Base-by-base conservation (phyloP, 192 early-diverging fungal species). In the Podila minutissima region DNA sequence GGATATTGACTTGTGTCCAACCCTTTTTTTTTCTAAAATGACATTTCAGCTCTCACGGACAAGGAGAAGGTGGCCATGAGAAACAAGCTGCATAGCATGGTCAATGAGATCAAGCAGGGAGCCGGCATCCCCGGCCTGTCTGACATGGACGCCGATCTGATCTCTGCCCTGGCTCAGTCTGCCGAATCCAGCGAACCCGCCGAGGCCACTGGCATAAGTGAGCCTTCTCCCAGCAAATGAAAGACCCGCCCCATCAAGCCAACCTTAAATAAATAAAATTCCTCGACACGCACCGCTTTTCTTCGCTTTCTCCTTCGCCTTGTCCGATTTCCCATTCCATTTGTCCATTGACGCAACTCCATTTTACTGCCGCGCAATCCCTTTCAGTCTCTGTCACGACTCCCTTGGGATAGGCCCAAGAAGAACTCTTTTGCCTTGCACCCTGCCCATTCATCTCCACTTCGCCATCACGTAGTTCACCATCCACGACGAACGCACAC, bases 31-130 rank as follows among this genome's bases (percentile, higher is more conserved):
- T 24, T 17, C 53, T 55, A 17, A 46, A 12, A 24, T 22, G 8
- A 55, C 22, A 55, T 55, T 55, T 55, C 46, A 81, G 77, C 77
- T 0, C 41, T 81, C 66, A 73, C 77, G 20, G 77, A 81, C 46
- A 72, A 81, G 48, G 77, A 81, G 29, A 81, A 81, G 71, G 1
- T 62, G 41, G 41, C 37, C 24, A 73, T 81, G 32, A 55, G 66
- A 46, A 66, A 59, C 53, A 81, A 81, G 71, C 62, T 81, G 57
- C 77, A 69, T n/a, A 64, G 29, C 51, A 81, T 81, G 77, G 77
- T 81, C 46, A 73, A 66, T 20, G 71, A 81, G 32, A 72, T 81
- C 71, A 68, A 81, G 48, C 61, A 81, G 32, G 70, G 71, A 20
- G 71, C 37, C 2, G 77, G 71, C 24, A 81, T 81, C 48, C 77